phyloP scores from a whole-genome alignment of 2,329 filamentous ascomycete genomes.

The Grosmannia huntii region DNA sequence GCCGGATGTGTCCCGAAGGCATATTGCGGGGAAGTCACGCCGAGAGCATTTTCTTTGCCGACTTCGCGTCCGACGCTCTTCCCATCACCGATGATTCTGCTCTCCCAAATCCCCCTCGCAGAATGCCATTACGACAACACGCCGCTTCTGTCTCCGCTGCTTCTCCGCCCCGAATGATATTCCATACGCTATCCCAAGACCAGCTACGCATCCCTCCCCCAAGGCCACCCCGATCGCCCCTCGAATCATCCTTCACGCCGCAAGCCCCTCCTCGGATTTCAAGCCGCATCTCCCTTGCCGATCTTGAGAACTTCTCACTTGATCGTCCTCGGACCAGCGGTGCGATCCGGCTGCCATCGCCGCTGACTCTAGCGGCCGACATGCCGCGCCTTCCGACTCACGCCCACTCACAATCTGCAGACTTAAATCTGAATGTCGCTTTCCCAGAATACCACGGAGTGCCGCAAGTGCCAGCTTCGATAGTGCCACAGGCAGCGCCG shows the following conservation, averaged over 20 bases:
- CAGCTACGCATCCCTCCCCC: slow-evolving; percentile 34
- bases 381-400: slow-evolving; percentile 25
- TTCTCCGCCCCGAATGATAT: slow-evolving; percentile 22
- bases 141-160: slow-evolving; percentile 14
- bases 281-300: slow-evolving; percentile 36
- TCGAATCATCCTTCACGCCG: slow-evolving; percentile 21
- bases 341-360: slow-evolving; percentile 25
- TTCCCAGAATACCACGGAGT: slow-evolving; percentile 15
- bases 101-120: slow-evolving; percentile 7
- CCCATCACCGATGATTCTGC: slow-evolving; percentile 9
- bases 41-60: slow-evolving; percentile 31
- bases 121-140: slow-evolving; percentile 17
- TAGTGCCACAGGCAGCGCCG: slow-evolving; percentile 15
- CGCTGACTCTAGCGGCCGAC: not conserved
- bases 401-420: slow-evolving; percentile 16
- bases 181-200: slow-evolving; percentile 35
- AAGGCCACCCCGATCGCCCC: slow-evolving; percentile 36
- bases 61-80: slow-evolving; percentile 33
- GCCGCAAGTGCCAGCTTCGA: slow-evolving; percentile 25
- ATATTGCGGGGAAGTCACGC: slow-evolving; percentile 24
- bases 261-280: slow-evolving; percentile 40
- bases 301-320: slow-evolving; percentile 23
- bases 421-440: slow-evolving; percentile 11
- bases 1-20: slow-evolving; percentile 23
- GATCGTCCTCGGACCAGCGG: slow-evolving; percentile 33